These are phyloP conservation scores for Trichophyton verrucosum DNA, from an alignment of 2,329 filamentous ascomycete genomes.

Conservation along the genomic window DNA sequence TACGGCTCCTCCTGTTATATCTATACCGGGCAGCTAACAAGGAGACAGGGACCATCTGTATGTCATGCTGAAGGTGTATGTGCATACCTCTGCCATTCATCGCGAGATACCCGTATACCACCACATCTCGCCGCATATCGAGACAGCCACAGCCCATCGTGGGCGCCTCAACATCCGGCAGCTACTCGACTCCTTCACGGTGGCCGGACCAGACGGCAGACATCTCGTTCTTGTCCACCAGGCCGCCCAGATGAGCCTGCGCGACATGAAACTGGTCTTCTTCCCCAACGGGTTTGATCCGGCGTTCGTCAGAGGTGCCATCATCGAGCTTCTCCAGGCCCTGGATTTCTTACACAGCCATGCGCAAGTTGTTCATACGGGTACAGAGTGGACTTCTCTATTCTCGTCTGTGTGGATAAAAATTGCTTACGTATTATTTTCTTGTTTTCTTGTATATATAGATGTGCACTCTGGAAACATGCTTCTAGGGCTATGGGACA, in stretches of 20 bases:
- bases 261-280: slow-evolving; percentile 16
- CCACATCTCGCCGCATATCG: slow-evolving; percentile 14
- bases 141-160: slow-evolving; percentile 14
- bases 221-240: slow-evolving; percentile 21
- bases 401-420: neutral
- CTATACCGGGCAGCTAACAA: neutral
- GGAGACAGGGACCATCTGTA: slow-evolving; percentile 14
- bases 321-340: slow-evolving; percentile 18
- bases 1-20: neutral
- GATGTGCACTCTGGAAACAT: slow-evolving; percentile 26
- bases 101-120: slow-evolving; percentile 21
- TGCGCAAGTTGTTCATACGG: slow-evolving; percentile 21
- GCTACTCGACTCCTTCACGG: slow-evolving; percentile 22
- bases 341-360: slow-evolving; percentile 23
- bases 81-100: slow-evolving; percentile 16
- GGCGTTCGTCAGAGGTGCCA: slow-evolving; percentile 16
- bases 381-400: slow-evolving; percentile 10
- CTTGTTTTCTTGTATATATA: too few species aligned
- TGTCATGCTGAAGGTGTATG: slow-evolving; percentile 18
- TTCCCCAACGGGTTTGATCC: slow-evolving; percentile 14
- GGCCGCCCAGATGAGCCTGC: slow-evolving; percentile 19
- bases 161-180: slow-evolving; percentile 20
- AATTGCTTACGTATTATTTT: neutral
- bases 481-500: slow-evolving; percentile 21
- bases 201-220: slow-evolving; percentile 17